A percentile compares a stretch with the other conserved stretches of the same genome.
Evolutionary conservation across 345 rosid species (phyloP).

Genomic region (Eucalyptus shirleyi): DNA sequence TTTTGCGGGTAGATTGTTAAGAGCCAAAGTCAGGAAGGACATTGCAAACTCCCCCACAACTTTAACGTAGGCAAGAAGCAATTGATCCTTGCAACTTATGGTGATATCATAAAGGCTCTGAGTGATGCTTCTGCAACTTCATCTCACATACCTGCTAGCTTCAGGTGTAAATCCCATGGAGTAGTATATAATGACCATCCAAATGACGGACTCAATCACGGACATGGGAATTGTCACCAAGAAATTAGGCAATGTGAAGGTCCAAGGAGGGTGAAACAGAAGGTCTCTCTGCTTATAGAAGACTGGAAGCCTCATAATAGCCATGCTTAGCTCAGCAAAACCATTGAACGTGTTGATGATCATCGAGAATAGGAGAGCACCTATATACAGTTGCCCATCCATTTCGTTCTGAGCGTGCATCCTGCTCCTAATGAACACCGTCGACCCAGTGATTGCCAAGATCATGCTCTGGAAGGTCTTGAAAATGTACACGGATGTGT

Average conservation of each 20-base stretch:
- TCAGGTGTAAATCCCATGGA: slow-evolving; percentile 76
- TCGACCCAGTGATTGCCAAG: slow-evolving; percentile 34
- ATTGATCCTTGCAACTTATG: not conserved
- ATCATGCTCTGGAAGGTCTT: slow-evolving; percentile 59
- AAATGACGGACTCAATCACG: slow-evolving; percentile 47
- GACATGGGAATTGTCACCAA: slow-evolving; percentile 59
- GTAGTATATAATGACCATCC: slow-evolving; percentile 50
- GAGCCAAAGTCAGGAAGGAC: not conserved
- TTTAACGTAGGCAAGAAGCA: not conserved
- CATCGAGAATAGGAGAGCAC: slow-evolving; percentile 38
- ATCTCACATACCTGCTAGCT: slow-evolving; percentile 33
- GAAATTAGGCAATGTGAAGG: slow-evolving; percentile 61
- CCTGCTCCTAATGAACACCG: slow-evolving; percentile 44
- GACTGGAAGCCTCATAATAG: slow-evolving; percentile 64
- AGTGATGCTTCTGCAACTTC: not conserved
- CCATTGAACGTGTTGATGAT: slow-evolving; percentile 83
- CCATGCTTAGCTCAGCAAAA: slow-evolving; percentile 57
- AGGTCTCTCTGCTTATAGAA: slow-evolving; percentile 88
- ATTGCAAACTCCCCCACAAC: not conserved
- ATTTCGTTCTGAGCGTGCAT: slow-evolving; percentile 32
- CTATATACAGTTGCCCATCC: slow-evolving; percentile 36
- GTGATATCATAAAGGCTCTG: not conserved
- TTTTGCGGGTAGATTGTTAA: not conserved
- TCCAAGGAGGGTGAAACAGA: slow-evolving; percentile 72
- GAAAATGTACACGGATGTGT: slow-evolving; percentile 50